These are phyloP conservation scores for Oryza glumipatula DNA, from an alignment of 176 grass and related monocot species.

Conservation along the genomic window DNA sequence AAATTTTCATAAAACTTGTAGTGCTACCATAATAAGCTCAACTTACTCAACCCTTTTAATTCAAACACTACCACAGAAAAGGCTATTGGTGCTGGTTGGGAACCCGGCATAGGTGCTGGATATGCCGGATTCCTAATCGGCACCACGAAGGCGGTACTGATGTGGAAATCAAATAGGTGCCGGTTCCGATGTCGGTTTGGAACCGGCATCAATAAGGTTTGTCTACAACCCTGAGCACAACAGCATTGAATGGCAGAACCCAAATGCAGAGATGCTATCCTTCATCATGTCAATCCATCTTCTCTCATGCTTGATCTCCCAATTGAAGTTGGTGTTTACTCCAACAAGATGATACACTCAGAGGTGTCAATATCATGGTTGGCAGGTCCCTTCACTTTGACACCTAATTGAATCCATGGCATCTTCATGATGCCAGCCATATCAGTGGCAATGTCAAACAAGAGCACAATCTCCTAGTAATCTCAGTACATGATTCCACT, in stretches of 20 bases:
- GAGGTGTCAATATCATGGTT: not conserved
- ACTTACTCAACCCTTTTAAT: too few species aligned
- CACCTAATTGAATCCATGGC: not conserved
- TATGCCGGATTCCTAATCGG: too few species aligned
- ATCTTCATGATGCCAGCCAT: not conserved
- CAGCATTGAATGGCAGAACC: slow-evolving; percentile 22
- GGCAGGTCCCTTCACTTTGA: not conserved
- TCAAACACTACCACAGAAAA: too few species aligned
- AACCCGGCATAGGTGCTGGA: too few species aligned
- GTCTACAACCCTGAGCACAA: not conserved
- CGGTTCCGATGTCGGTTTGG: too few species aligned
- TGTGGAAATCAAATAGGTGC: too few species aligned
- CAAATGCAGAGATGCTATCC: not conserved
- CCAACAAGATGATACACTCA: not conserved
- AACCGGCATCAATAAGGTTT: too few species aligned
- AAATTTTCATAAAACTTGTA: too few species aligned
- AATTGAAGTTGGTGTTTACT: not conserved
- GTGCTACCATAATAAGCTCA: too few species aligned
- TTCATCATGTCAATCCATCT: slow-evolving; percentile 2
- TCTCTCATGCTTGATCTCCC: slow-evolving; percentile 15
- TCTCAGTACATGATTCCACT: slow-evolving; percentile 16
- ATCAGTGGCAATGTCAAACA: not conserved
- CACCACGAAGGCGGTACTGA: too few species aligned
- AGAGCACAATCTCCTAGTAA: not conserved
- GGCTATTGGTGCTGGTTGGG: too few species aligned